phyloP scores from a whole-genome alignment of 306 rosid species.

The Citrullus mucosospermus region DNA sequence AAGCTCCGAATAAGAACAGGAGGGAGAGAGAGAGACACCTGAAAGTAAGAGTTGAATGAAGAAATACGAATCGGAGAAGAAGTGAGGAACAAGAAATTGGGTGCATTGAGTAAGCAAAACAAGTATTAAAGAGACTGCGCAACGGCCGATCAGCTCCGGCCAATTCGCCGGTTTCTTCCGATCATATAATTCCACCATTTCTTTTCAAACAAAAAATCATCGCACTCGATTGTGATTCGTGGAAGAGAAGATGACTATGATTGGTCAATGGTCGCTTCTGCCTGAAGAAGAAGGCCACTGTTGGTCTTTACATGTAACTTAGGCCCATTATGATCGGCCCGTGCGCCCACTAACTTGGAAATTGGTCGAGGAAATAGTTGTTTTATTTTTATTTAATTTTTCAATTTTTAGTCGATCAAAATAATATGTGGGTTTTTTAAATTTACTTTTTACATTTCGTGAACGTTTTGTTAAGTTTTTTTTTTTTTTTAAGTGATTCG shows the following conservation, averaged over 20 bases:
- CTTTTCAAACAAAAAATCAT: not conserved
- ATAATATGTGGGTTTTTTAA: not conserved
- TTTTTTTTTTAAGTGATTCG: no score
- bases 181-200: not conserved
- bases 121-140: conserved; percentile 12
- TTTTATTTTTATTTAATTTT: no score
- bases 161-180: conserved; percentile 1
- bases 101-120: conserved; percentile 19
- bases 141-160: conserved; percentile 15
- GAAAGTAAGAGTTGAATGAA: conserved; percentile 28
- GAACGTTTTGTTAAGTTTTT: no score
- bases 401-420: not conserved
- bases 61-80: conserved; percentile 16
- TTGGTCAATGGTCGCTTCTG: not conserved
- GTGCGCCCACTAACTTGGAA: not conserved
- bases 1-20: not conserved
- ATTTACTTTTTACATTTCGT: no score
- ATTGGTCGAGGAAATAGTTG: not conserved
- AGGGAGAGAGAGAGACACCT: conserved; percentile 7
- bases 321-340: not conserved
- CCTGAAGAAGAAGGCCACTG: not conserved
- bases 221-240: not conserved
- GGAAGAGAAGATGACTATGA: not conserved
- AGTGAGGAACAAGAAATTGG: conserved; percentile 25
- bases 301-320: not conserved